These are phyloP conservation scores for Gyromitra esculenta DNA, from an alignment of 2,329 filamentous ascomycete genomes.

Conservation along the genomic window DNA sequence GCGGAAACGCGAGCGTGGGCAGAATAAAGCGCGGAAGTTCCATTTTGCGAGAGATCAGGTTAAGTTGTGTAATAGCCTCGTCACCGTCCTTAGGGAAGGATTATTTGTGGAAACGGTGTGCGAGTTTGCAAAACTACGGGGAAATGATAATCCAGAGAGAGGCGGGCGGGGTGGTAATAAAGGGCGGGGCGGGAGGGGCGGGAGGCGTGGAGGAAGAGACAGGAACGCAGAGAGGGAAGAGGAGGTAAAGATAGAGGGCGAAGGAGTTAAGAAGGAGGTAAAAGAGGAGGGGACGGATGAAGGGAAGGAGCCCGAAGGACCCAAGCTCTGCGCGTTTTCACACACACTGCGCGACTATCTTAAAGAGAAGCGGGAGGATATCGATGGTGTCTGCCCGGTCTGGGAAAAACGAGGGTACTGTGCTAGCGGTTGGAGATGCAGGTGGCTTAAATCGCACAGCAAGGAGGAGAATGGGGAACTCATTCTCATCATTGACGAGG, in stretches of 20 bases:
- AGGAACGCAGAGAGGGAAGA: constrained; percentile 27
- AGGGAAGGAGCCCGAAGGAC: constrained; percentile 69
- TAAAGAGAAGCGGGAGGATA: constrained; percentile 79
- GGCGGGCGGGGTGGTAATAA: constrained; percentile 8
- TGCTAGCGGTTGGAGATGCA: constrained; percentile 89
- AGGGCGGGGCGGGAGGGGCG: constrained; percentile 4
- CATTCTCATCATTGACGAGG: constrained; percentile 62
- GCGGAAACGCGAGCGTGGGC: constrained; percentile 54
- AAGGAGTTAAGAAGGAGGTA: constrained; percentile 11
- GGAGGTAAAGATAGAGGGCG: neutral
- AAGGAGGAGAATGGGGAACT: constrained; percentile 70
- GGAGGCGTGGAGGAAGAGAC: constrained; percentile 18
- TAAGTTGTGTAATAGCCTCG: constrained; percentile 53
- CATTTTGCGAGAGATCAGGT: constrained; percentile 56
- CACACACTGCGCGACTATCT: constrained; percentile 90
- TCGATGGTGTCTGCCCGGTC: constrained; percentile 81
- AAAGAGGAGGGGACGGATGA: constrained; percentile 26
- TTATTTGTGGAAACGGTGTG: constrained; percentile 46
- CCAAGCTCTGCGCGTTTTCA: constrained; percentile 80
- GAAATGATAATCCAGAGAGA: constrained; percentile 13
- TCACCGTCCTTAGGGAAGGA: constrained; percentile 41
- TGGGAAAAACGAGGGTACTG: constrained; percentile 81
- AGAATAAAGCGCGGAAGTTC: constrained; percentile 58
- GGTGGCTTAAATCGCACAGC: constrained; percentile 88
- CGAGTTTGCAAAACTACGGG: constrained; percentile 33